Evolutionary conservation across 257 asterid genomes (phyloP).

Genomic region (Gynochthodes officinalis): DNA sequence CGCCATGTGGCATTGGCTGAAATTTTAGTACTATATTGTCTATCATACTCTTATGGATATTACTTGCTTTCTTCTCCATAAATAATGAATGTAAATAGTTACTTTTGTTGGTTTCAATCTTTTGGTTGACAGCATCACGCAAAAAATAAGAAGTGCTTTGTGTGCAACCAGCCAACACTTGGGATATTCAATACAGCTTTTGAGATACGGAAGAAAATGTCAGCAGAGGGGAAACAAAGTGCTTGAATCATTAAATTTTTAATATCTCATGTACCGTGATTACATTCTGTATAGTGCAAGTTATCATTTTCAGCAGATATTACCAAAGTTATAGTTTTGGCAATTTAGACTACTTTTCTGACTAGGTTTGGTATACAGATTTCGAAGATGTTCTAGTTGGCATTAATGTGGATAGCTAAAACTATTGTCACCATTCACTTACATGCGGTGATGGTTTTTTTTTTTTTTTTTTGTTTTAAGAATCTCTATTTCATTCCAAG

Average conservation of each 20-base stretch:
- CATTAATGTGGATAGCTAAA: background rate
- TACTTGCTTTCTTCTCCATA: background rate
- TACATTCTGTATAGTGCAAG: background rate
- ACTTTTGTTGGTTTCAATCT: background rate
- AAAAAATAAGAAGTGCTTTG: constrained; percentile 90
- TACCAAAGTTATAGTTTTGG: background rate
- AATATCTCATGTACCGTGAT: background rate
- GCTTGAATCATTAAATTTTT: constrained; percentile 6
- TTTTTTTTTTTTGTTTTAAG: too few species aligned
- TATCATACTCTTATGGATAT: background rate
- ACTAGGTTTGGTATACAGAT: background rate
- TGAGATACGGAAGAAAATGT: constrained; percentile 74
- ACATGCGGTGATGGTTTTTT: too few species aligned
- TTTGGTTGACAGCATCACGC: constrained; percentile 78
- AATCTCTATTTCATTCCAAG: too few species aligned
- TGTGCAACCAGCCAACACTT: constrained; percentile 92
- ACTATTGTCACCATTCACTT: background rate
- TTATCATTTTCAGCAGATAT: constrained; percentile 1
- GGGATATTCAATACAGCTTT: constrained; percentile 97
- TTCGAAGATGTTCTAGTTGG: background rate
- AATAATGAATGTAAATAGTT: background rate
- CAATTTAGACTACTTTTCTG: background rate
- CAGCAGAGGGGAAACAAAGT: constrained; percentile 53
- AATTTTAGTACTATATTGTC: background rate
- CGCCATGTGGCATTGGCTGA: background rate